Conservation (phyloP, 2,329 filamentous ascomycete species). For the Beauveria sp. region DNA sequence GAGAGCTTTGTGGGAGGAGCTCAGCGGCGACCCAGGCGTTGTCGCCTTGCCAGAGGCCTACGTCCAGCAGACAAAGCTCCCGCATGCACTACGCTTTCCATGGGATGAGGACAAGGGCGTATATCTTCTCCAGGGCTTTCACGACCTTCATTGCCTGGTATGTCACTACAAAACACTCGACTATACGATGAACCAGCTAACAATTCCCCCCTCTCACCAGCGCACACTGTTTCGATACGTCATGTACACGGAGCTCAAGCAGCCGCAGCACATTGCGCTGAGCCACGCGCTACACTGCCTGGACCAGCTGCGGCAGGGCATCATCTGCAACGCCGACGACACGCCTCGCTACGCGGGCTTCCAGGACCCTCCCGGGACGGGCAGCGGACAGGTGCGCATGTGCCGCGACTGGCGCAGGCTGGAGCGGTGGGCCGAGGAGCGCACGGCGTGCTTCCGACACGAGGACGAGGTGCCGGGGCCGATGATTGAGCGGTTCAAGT, state of each 20-base stretch:
- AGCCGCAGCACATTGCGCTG: neutral
- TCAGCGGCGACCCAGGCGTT: slow-evolving; percentile 2
- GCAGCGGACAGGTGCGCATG: slow-evolving; percentile 2
- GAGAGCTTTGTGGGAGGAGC: neutral
- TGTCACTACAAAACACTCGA: neutral
- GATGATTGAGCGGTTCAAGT: slow-evolving; percentile 11
- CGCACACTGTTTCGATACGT: neutral
- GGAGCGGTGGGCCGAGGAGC: neutral
- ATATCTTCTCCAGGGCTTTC: slow-evolving; percentile 3
- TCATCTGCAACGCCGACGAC: slow-evolving; percentile 6
- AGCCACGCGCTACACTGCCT: neutral
- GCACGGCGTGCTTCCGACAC: neutral
- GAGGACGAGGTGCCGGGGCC: slow-evolving; percentile 9
- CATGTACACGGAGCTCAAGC: neutral
- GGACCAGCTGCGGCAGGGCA: slow-evolving; percentile 4
- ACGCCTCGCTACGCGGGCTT: slow-evolving; percentile 6
- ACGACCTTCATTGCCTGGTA: neutral
- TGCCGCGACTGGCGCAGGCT: slow-evolving; percentile 5
- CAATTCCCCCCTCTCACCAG: neutral
- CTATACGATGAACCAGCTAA: too few relatives aligned
- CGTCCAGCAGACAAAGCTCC: neutral
- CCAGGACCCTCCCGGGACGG: neutral
- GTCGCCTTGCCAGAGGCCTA: slow-evolving; percentile 1
- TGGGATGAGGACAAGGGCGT: slow-evolving; percentile 5
- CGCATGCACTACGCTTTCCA: neutral